These are phyloP conservation scores for Metschnikowia continentalis DNA, from an alignment of 805 yeast species.

Conservation along the genomic window DNA sequence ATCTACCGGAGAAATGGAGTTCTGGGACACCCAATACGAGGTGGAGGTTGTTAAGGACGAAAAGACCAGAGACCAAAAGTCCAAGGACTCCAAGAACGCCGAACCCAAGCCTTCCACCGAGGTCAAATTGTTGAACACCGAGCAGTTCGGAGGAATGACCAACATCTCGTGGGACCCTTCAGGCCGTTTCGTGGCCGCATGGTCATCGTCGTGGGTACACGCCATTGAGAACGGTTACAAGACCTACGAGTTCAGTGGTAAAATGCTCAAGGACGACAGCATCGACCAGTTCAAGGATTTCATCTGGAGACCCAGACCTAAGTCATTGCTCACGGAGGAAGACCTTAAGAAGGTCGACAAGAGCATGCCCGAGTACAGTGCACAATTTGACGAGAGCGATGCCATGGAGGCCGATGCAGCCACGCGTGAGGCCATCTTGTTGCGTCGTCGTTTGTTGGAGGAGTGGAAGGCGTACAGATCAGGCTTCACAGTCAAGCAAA, in stretches of 20 bases:
- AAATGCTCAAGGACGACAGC: slow-evolving; percentile 65
- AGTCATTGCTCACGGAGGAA: slow-evolving; percentile 63
- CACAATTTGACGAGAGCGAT: slow-evolving; percentile 91
- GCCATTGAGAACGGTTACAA: slow-evolving; percentile 87
- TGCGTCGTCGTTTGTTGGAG: slow-evolving; percentile 73
- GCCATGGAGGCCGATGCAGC: slow-evolving; percentile 95
- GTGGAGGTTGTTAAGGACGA: slow-evolving; percentile 31
- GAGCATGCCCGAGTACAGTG: slow-evolving; percentile 83
- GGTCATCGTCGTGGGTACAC: slow-evolving; percentile 85
- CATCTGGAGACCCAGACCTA: slow-evolving; percentile 97
- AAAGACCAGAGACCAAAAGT: not conserved
- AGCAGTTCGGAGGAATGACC: slow-evolving; percentile 73
- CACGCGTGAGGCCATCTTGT: slow-evolving; percentile 80
- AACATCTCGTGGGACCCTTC: slow-evolving; percentile 93
- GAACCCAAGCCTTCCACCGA: slow-evolving; percentile 1
- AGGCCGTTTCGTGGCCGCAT: slow-evolving; percentile 83
- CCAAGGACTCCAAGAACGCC: slow-evolving; percentile 33
- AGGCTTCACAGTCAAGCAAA: slow-evolving; percentile 27
- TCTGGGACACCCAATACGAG: slow-evolving; percentile 81
- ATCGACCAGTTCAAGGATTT: slow-evolving; percentile 84
- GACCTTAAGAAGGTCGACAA: slow-evolving; percentile 87
- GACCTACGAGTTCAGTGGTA: slow-evolving; percentile 81
- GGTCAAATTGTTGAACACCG: slow-evolving; percentile 57
- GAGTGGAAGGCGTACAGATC: slow-evolving; percentile 85
- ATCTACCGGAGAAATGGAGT: slow-evolving; percentile 66